Evolutionary conservation across 192 early-diverging fungal species (phyloP), one percentile per base, ranked within the genome.

Genomic region (Phlyctochytrium bullatum): DNA sequence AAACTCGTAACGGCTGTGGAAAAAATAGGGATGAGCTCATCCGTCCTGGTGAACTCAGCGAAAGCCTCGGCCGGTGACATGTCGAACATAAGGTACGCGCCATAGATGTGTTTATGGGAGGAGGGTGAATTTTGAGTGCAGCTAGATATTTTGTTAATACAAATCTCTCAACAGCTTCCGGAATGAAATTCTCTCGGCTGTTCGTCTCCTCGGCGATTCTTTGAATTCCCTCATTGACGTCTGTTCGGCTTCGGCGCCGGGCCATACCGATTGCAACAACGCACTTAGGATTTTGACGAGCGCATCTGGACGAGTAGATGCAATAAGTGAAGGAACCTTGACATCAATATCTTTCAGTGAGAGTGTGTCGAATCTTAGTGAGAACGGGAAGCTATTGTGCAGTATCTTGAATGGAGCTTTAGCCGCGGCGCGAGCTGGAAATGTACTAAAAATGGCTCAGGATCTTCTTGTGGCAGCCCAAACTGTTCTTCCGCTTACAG

Each of bases 191-290:
- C 57, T 81, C 24, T 53, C 25, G 10, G 68, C 76, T 3, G 71
- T 74, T 6, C 73, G 79, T 27, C 25, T 33, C 1, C 59, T 84
- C 2, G 67, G 71, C 25, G 75, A 84, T 28, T 27, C 62, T 1
- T 62, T 84, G 23, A 73, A 78, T 52, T 34, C 59, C 23, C 33
- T 82, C 14, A 56, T 79, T 14, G 79, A 80, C 23, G 61, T 77
- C 2, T 84, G 78, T 34, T 75, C 77, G 0, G 67, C 63, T 14
- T 58, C 76, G 29, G 76, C 79, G 2, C 74, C 79, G 36, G 83
- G 83, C 1, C 77, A 82, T 57, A 61, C 63, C 14, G 72, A 83
- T 36, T 85, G 79, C 72, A 82, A 84, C 33, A 56, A 76, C 34
- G 67, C 76, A 1, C 35, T 78, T 27, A 61, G 78, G 34, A 75